Conservation (phyloP, 2,329 filamentous ascomycete genomes). For the Xylariaceae sp. region DNA sequence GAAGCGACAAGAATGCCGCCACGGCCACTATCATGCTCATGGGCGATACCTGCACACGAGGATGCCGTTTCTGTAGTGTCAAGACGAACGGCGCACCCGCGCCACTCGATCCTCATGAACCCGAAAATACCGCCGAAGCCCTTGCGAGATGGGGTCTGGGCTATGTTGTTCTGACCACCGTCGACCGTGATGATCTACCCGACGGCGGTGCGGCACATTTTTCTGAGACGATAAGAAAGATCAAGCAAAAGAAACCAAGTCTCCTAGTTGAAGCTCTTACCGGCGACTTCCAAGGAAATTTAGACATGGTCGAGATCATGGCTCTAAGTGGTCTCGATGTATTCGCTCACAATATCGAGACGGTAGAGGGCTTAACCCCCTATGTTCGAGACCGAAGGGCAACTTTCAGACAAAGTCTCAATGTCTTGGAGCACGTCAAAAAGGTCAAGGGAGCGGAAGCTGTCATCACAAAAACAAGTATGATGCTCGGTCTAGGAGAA, state of each 20-base stretch:
- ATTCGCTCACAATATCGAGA: slow-evolving; percentile 97
- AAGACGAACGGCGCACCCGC: slow-evolving; percentile 76
- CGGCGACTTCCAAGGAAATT: slow-evolving; percentile 79
- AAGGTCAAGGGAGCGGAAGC: slow-evolving; percentile 49
- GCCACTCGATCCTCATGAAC: slow-evolving; percentile 90
- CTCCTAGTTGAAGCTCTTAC: slow-evolving; percentile 81
- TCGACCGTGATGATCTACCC: slow-evolving; percentile 86
- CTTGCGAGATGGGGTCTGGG: slow-evolving; percentile 88
- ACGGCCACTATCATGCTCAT: slow-evolving; percentile 99
- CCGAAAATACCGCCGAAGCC: slow-evolving; percentile 93
- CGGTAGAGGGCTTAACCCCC: slow-evolving; percentile 83
- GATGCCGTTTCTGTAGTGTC: slow-evolving; percentile 94
- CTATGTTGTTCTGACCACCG: slow-evolving; percentile 90
- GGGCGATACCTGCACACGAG: slow-evolving; percentile 96
- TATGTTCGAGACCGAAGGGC: slow-evolving; percentile 86
- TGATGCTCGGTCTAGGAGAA: slow-evolving; percentile 95
- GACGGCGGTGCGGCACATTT: slow-evolving; percentile 90
- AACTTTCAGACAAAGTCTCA: slow-evolving; percentile 80
- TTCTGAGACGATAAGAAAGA: slow-evolving; percentile 88
- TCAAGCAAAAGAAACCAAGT: slow-evolving; percentile 77
- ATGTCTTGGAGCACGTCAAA: slow-evolving; percentile 79
- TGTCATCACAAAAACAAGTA: slow-evolving; percentile 96
- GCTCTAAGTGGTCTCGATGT: slow-evolving; percentile 88
- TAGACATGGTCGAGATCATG: slow-evolving; percentile 82
- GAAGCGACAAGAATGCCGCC: slow-evolving; percentile 78